Evolutionary conservation across 345 rosid genomes (phyloP).

Genomic region (Acer negundo): DNA sequence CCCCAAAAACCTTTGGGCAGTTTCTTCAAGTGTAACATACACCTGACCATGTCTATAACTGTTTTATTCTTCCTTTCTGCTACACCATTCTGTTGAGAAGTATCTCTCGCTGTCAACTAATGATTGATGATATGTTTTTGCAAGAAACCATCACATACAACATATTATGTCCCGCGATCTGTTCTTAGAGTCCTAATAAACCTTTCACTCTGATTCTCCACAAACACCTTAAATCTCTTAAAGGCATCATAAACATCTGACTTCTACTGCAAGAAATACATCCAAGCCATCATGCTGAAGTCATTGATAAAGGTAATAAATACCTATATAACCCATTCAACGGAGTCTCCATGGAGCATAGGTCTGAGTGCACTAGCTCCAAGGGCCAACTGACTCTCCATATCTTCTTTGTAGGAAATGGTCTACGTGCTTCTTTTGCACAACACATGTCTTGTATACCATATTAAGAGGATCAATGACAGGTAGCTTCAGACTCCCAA

Average conservation of each 20-base stretch:
- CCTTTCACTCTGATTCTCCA: background rate
- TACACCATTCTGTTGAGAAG: background rate
- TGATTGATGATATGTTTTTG: background rate
- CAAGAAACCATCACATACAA: background rate
- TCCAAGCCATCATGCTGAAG: background rate
- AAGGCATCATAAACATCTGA: background rate
- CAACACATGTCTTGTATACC: background rate
- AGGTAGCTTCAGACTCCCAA: background rate
- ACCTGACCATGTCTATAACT: too few relatives aligned
- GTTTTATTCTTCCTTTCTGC: too few relatives aligned
- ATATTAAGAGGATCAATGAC: background rate
- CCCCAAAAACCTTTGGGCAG: background rate
- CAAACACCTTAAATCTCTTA: background rate
- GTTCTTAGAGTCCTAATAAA: background rate
- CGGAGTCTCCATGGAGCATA: background rate
- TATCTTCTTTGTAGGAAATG: too few relatives aligned
- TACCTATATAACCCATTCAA: background rate
- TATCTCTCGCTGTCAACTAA: background rate
- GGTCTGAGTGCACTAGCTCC: background rate
- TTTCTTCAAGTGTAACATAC: too few relatives aligned
- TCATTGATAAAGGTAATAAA: background rate
- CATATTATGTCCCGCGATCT: background rate
- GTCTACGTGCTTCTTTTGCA: constrained; percentile 1
- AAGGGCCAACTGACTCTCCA: too few relatives aligned
- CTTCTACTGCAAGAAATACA: background rate